Evolutionary conservation across 441 rosid species (phyloP).

Genomic region (Codiaeum variegatum): DNA sequence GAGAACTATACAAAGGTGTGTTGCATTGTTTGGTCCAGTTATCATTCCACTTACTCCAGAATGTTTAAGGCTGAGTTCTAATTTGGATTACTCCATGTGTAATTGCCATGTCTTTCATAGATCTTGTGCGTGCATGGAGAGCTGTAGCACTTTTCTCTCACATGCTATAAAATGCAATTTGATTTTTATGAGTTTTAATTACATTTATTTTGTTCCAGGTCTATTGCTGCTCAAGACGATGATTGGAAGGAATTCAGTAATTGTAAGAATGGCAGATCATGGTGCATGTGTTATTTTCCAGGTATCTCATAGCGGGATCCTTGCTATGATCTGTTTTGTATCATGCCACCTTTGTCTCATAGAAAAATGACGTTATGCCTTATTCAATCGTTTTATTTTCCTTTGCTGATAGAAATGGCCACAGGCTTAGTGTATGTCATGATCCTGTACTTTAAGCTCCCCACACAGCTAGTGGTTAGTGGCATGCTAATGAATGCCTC

Average conservation of each 20-base stretch:
- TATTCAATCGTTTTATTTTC: constrained; percentile 18
- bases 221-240: constrained; percentile 22
- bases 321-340: constrained; percentile 40
- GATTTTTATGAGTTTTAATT: too few relatives aligned
- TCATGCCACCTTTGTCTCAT: constrained; percentile 41
- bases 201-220: constrained; percentile 19
- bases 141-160: background rate
- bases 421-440: constrained; percentile 26
- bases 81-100: background rate
- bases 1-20: too few relatives aligned
- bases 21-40: background rate
- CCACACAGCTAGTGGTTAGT: constrained; percentile 34
- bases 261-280: constrained; percentile 38
- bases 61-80: background rate
- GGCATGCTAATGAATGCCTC: constrained; percentile 32
- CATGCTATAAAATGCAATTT: background rate
- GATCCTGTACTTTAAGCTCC: constrained; percentile 26
- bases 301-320: constrained; percentile 27
- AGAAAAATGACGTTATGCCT: constrained; percentile 38
- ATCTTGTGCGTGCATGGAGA: background rate
- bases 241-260: constrained; percentile 27
- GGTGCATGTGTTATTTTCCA: constrained; percentile 23
- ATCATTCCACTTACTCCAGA: background rate
- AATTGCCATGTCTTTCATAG: background rate
- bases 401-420: constrained; percentile 31